These are phyloP conservation scores for Annulohypoxylon truncatum DNA, from an alignment of 2,329 filamentous ascomycete species.

Conservation along the genomic window DNA sequence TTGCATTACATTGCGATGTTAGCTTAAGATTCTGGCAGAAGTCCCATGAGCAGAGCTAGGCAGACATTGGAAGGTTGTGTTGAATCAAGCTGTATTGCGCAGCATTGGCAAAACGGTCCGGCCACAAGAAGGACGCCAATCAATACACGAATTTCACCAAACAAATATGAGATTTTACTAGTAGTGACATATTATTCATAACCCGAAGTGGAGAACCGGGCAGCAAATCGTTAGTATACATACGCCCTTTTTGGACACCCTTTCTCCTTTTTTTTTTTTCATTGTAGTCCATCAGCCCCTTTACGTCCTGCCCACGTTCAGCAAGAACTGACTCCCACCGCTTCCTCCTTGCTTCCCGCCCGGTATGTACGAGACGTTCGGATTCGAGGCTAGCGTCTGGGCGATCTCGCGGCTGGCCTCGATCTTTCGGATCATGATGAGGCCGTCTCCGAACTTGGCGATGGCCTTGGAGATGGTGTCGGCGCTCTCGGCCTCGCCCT, in stretches of 20 bases:
- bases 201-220: slow-evolving; percentile 51
- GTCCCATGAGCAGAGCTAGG: background rate
- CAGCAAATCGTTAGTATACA: slow-evolving; percentile 47
- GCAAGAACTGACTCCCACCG: slow-evolving; percentile 59
- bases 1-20: background rate
- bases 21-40: background rate
- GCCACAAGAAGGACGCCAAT: background rate
- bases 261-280: slow-evolving; percentile 14
- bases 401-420: slow-evolving; percentile 98
- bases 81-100: background rate
- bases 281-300: background rate
- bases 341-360: slow-evolving; percentile 72
- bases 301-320: slow-evolving; percentile 58
- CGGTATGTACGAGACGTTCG: slow-evolving; percentile 95
- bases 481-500: slow-evolving; percentile 96
- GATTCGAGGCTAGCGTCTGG: slow-evolving; percentile 86
- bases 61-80: background rate
- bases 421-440: slow-evolving; percentile 96
- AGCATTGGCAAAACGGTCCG: background rate
- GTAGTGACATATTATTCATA: slow-evolving; percentile 49
- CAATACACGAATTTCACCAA: background rate
- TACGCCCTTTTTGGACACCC: slow-evolving; percentile 18
- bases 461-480: slow-evolving; percentile 96
- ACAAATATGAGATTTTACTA: slow-evolving; percentile 20
- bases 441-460: slow-evolving; percentile 89